Evolutionary conservation across 768 basidiomycete genomes (phyloP), one percentile per base, ranked within the genome.

Genomic region (Lactifluus piperatus): DNA sequence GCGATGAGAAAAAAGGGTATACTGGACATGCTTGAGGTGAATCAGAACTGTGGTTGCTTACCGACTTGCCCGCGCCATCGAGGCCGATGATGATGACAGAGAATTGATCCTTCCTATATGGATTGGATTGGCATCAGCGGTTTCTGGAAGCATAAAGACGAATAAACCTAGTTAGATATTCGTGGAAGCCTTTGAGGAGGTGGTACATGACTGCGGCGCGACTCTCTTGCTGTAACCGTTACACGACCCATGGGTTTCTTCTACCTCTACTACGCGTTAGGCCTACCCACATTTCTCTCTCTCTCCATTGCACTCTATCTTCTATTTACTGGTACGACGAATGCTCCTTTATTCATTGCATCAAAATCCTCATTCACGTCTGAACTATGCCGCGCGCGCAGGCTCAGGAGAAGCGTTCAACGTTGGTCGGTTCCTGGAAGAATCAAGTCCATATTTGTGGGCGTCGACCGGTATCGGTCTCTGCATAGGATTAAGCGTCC

Each of bases 1-100:
- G 39, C 20, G 41, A 13, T 32, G n/a, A 18, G 16, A 56, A n/a
- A 18, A 56, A 27, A 18, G 32, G n/a, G 27, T 16, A n/a, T n/a
- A n/a, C n/a, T n/a, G n/a, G n/a, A n/a, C n/a, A n/a, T n/a, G n/a
- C n/a, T 22, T 2, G 10, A 3, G 3, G 34, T 34, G 10, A 10
- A 13, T 3, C 3, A 11, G 34, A 43, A 16, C 24, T 37, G 7
- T 27, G 22, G 29, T 41, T 46, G 68, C 73, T 64, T 65, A 90
- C 89, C 56, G 92, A 93, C 75, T 97, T 97, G 49, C 94, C 94
- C 30, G 92, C 92, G 16, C 88, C 90, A 70, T 92, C 92, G 18
- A 94, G 80, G 11, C 94, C 95, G 54, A 98, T 84, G 69, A 97
- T 97, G 53, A 97, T 90, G 27, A 97, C 85, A 10, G 90, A 93